Evolutionary conservation across 257 asterid species (phyloP).

Genomic region (Leonotis leonurus): DNA sequence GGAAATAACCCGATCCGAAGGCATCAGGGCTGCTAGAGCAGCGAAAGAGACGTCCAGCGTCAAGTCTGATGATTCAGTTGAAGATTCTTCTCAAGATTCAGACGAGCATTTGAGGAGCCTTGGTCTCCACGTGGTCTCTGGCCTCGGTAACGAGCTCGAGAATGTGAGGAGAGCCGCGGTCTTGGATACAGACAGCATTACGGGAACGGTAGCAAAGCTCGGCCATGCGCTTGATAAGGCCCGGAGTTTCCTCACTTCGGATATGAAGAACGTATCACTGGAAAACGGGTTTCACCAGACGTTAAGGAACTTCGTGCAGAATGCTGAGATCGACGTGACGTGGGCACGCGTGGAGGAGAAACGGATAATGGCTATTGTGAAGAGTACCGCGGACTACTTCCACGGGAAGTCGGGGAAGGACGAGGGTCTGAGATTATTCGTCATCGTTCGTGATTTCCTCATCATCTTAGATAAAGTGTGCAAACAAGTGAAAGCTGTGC

Average conservation of each 20-base stretch:
- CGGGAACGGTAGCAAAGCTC: slow-evolving; percentile 54
- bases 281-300: slow-evolving; percentile 58
- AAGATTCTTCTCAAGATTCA: slow-evolving; percentile 32
- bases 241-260: slow-evolving; percentile 47
- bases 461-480: slow-evolving; percentile 71
- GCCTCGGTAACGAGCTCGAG: slow-evolving; percentile 63
- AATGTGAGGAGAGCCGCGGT: slow-evolving; percentile 69
- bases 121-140: slow-evolving; percentile 64
- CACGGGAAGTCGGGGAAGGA: slow-evolving; percentile 80
- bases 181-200: slow-evolving; percentile 52
- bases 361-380: slow-evolving; percentile 73
- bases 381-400: slow-evolving; percentile 78
- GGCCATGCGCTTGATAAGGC: slow-evolving; percentile 44
- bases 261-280: slow-evolving; percentile 39
- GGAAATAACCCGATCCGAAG: slow-evolving; percentile 89
- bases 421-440: slow-evolving; percentile 78
- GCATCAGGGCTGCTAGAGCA: slow-evolving; percentile 62
- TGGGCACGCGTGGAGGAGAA: slow-evolving; percentile 75
- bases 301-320: slow-evolving; percentile 49
- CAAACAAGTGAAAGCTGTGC: slow-evolving; percentile 49
- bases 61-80: slow-evolving; percentile 36
- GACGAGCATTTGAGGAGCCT: slow-evolving; percentile 48
- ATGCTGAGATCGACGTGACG: slow-evolving; percentile 56
- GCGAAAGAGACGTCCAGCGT: slow-evolving; percentile 44
- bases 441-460: slow-evolving; percentile 67